phyloP scores from a whole-genome alignment of 768 basidiomycete genomes.

The Agaricus sinodeliciosus region DNA sequence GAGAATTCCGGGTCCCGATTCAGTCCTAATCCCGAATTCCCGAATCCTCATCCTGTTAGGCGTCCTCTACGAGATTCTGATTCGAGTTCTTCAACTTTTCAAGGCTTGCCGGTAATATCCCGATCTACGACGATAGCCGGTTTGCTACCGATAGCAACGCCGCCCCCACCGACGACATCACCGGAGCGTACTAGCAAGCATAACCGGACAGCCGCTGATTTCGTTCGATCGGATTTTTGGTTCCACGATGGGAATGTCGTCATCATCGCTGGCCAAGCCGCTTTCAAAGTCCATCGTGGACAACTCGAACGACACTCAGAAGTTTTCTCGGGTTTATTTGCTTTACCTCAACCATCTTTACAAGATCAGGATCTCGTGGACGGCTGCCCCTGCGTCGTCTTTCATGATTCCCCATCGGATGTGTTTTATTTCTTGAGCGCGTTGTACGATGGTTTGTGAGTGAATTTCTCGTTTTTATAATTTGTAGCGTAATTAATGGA shows the following conservation, averaged over 20 bases:
- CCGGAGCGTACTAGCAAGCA: not conserved
- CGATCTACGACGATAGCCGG: too few species aligned
- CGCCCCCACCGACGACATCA: not conserved
- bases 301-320: conserved; percentile 73
- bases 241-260: conserved; percentile 69
- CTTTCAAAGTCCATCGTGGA: conserved; percentile 71
- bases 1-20: not conserved
- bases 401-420: conserved; percentile 64
- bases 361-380: conserved; percentile 42
- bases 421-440: conserved; percentile 60
- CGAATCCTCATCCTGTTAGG: not conserved
- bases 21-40: not conserved
- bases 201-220: conserved; percentile 8
- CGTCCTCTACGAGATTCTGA: not conserved
- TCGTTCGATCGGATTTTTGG: conserved; percentile 59
- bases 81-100: not conserved
- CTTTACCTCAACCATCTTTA: conserved; percentile 47
- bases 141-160: not conserved
- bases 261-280: conserved; percentile 47
- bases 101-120: too few species aligned
- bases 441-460: conserved; percentile 73
- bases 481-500: not conserved
- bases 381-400: conserved; percentile 49
- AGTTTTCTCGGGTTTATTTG: conserved; percentile 63
- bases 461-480: conserved; percentile 3